phyloP scores from a whole-genome alignment of 2,329 filamentous ascomycete genomes.

The Lecanosticta acicola region DNA sequence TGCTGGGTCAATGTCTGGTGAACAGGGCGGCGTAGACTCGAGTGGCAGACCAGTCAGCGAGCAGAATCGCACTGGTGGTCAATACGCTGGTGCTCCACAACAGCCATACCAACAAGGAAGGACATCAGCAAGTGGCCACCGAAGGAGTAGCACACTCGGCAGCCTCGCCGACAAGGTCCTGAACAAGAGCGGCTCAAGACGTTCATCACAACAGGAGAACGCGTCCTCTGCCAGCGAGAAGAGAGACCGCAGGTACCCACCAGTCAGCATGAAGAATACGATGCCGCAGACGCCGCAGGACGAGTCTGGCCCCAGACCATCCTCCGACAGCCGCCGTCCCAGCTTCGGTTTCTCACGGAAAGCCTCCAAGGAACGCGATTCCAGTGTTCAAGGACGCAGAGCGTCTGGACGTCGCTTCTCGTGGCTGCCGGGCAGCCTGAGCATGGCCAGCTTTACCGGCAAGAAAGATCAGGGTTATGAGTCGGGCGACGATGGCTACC shows the following conservation, averaged over 20 bases:
- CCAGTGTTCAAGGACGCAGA: conserved; percentile 33
- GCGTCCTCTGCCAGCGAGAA: conserved; percentile 49
- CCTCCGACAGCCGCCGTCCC: conserved; percentile 45
- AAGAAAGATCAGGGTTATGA: conserved; percentile 32
- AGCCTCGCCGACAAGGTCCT: conserved; percentile 75
- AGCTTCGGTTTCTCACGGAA: conserved; percentile 48
- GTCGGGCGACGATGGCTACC: conserved; percentile 28
- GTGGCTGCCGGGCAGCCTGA: conserved; percentile 46
- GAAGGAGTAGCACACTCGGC: conserved; percentile 56
- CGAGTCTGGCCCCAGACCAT: conserved; percentile 47
- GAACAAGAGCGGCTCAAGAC: conserved; percentile 54
- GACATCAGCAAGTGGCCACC: conserved; percentile 55
- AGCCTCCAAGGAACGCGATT: conserved; percentile 35
- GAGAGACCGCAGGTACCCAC: conserved; percentile 71
- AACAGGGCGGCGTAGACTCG: conserved; percentile 44
- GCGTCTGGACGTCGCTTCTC: conserved; percentile 44
- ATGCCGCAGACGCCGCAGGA: conserved; percentile 49
- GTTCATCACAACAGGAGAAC: conserved; percentile 27
- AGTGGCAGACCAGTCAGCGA: conserved; percentile 54
- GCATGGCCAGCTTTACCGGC: conserved; percentile 38
- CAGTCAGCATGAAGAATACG: conserved; percentile 79
- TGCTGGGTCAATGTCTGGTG: conserved; percentile 55
- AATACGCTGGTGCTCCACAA: conserved; percentile 44
- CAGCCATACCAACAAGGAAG: conserved; percentile 56
- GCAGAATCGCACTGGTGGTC: conserved; percentile 40